Base-by-base conservation (phyloP, 495 filamentous ascomycete species). In the Gamarada debralockiae region DNA sequence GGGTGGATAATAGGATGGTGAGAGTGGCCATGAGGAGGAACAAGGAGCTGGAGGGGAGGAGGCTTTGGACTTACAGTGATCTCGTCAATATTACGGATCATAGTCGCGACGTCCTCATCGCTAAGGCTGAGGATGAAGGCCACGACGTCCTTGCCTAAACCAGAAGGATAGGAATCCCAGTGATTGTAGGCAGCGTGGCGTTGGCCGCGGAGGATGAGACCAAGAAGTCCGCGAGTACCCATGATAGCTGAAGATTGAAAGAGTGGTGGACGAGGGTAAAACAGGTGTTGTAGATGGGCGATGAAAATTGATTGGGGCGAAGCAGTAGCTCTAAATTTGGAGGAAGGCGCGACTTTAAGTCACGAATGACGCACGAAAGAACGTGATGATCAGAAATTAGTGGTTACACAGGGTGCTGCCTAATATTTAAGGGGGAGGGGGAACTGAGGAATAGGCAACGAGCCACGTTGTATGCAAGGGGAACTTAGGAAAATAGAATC, bases 141-240 rank as follows among this genome's bases (percentile, higher is more conserved):
- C 0, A 69, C 56, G 10, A 71, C 60, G 1, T 44, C 50, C 0
- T 43, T 36, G 1, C 65, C 65, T 22, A 69, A 51, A 9, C 57
- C 62, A 22, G 60, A 51, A 3, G 65, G 65, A 42, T 66, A 66
- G 46, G 61, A 66, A 46, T 69, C 66, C 0, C 15, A 67, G 5
- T 63, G 58, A 31, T 69, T 67, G 50, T 65, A 63, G 55, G 63
- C 64, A 42, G 59, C 51, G 37, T 62, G 67, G 42, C 63, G 66
- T 48, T 64, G 50, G 34, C 67, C 62, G 22, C 52, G 54, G 42
- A 59, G 65, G 33, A 59, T 62, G 44, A 65, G 27, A 33, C 66
- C 58, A 12, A 60, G 14, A 21, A 63, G 55, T 2, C 64, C 67
- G 48, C 59, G 57, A 14, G 62, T 65, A 3, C 62, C 64, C 62